phyloP scores from a whole-genome alignment of 768 basidiomycete species.

The Hortiboletus campestris region DNA sequence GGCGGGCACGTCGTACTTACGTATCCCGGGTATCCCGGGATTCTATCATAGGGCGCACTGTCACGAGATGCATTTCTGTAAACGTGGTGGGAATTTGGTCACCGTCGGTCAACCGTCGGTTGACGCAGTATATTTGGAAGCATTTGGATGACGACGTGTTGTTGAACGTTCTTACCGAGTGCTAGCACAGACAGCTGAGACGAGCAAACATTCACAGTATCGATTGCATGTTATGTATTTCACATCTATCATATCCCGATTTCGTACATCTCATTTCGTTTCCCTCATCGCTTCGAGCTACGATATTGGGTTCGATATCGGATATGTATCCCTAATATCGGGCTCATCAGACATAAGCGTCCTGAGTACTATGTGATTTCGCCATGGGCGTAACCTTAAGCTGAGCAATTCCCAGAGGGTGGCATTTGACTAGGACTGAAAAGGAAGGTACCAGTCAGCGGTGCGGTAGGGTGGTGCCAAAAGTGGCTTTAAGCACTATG shows the following conservation, averaged over 20 bases:
- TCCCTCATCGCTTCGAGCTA: slow-evolving; percentile 7
- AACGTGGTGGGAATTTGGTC: slow-evolving; percentile 17
- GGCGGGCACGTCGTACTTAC: slow-evolving; percentile 22
- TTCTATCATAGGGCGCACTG: slow-evolving; percentile 42
- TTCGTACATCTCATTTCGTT: slow-evolving; percentile 20
- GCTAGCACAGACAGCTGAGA: background rate
- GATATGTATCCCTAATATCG: slow-evolving; percentile 20
- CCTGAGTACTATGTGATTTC: slow-evolving; percentile 3
- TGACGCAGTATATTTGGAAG: slow-evolving; percentile 18
- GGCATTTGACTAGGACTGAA: slow-evolving; percentile 9
- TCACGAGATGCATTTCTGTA: slow-evolving; percentile 56
- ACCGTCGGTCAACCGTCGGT: slow-evolving; percentile 8
- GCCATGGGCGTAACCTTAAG: slow-evolving; percentile 14
- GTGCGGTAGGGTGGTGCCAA: slow-evolving; percentile 1
- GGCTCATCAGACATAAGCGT: slow-evolving; percentile 22
- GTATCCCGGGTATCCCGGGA: slow-evolving; percentile 7
- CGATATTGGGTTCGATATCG: slow-evolving; percentile 21
- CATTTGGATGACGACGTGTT: background rate
- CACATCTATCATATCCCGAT: slow-evolving; percentile 24
- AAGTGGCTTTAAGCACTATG: slow-evolving; percentile 1
- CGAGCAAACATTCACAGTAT: background rate
- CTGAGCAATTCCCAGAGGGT: slow-evolving; percentile 4
- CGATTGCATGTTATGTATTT: slow-evolving; percentile 22
- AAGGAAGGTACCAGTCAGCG: slow-evolving; percentile 3
- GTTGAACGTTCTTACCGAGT: background rate